phyloP scores from a whole-genome alignment of 495 filamentous ascomycete genomes.

The Penicillium malachiteum region DNA sequence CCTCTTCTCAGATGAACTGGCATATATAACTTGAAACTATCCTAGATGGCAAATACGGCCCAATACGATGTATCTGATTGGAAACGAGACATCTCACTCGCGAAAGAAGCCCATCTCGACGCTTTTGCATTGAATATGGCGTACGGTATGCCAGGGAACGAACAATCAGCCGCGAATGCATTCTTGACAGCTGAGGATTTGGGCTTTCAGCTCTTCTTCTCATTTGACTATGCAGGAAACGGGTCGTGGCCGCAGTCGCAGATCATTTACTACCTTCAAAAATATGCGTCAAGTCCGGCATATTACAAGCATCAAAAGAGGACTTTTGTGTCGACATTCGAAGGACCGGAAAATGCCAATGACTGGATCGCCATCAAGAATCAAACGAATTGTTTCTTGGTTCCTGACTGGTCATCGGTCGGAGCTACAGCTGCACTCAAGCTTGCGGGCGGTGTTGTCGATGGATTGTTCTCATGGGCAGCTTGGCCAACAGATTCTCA shows the following conservation, averaged over 20 bases:
- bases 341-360: conserved; percentile 56
- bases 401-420: conserved; percentile 66
- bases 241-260: conserved; percentile 55
- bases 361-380: conserved; percentile 61
- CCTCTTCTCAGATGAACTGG: neutral
- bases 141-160: conserved; percentile 43
- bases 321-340: conserved; percentile 73
- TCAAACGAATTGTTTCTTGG: conserved; percentile 51
- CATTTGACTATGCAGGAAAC: conserved; percentile 65
- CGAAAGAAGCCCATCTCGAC: conserved; percentile 64
- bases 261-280: conserved; percentile 55
- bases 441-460: conserved; percentile 40
- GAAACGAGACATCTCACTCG: conserved; percentile 57
- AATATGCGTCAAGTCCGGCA: conserved; percentile 49
- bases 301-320: conserved; percentile 54
- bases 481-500: conserved; percentile 66
- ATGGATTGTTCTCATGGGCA: conserved; percentile 70
- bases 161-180: conserved; percentile 46
- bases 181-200: conserved; percentile 55
- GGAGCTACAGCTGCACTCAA: conserved; percentile 40
- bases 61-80: conserved; percentile 46
- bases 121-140: conserved; percentile 74
- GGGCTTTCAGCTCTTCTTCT: conserved; percentile 66
- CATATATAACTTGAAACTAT: neutral
- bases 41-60: conserved; percentile 26